Evolutionary conservation across 306 rosid species (phyloP), one percentile per base, ranked within the genome.

Genomic region (Quercus agrifolia): DNA sequence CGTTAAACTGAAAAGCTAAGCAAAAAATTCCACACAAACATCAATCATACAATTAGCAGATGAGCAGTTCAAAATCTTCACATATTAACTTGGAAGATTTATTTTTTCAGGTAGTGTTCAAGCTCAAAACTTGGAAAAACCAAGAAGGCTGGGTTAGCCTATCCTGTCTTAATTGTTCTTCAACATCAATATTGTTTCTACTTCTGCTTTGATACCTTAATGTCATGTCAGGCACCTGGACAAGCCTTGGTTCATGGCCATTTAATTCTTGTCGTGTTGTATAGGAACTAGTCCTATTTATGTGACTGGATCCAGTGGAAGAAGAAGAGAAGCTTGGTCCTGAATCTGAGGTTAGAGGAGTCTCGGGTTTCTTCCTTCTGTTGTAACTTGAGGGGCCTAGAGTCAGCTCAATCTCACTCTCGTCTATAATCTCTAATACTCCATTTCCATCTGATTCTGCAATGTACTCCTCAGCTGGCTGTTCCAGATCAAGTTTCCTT

Each of bases 351-450:
- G 87, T 83, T 75, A 85, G 70, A 28, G 85, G 81, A 76, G 87
- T 89, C 78, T 85, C 88, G 19, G 76, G 70, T 82, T 84, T 89
- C 89, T 86, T 90, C 87, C 85, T 86, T 71, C 84, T 71, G 56
- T 70, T 90, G 82, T 77, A 90, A 86, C 86, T 82, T 31, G 96
- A 88, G 58, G 92, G 98, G 10, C 97, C 96, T 56, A 92, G 86
- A 66, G 98, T 89, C 77, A 94, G 81, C 84, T 91, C 92, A 74
- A 90, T 89, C 86, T 88, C 91, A 71, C 80, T 86, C 88, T 96
- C 99, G 41, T 91, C 92, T 72, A 93, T 84, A 70, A 80, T 83
- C 84, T 88, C 93, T 77, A 82, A 6, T 69, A 82, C 83, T 44
- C 82, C 75, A 76, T 81, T 80, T 0, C 23, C 78, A 7, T 76